These are phyloP conservation scores for Nigrograna mackinnonii DNA, from an alignment of 2,329 filamentous ascomycete species.

Conservation along the genomic window DNA sequence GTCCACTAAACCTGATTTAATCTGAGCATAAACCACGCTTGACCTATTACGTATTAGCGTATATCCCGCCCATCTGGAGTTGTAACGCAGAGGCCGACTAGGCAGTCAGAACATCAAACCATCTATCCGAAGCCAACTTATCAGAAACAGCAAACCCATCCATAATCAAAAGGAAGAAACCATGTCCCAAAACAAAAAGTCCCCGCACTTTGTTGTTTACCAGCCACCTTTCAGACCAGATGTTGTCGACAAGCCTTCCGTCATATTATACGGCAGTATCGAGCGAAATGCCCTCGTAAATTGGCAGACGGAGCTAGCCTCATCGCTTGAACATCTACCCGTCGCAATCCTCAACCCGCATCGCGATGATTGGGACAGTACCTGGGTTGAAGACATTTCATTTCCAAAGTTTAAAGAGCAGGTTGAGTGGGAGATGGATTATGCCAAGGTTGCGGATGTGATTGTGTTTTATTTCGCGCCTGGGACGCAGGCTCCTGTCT, in stretches of 20 bases:
- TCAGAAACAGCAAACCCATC: neutral
- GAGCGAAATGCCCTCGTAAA: conserved; percentile 39
- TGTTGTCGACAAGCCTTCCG: conserved; percentile 28
- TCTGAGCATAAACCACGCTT: conserved; percentile 1
- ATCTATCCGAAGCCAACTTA: neutral
- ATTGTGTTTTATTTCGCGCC: conserved; percentile 61
- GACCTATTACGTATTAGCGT: conserved; percentile 1
- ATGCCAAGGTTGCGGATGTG: conserved; percentile 57
- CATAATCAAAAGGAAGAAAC: neutral
- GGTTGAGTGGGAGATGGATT: conserved; percentile 64
- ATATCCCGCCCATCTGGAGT: neutral
- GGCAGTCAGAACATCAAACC: conserved; percentile 3
- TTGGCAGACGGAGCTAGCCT: conserved; percentile 56
- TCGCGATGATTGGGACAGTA: conserved; percentile 61
- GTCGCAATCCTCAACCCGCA: conserved; percentile 62
- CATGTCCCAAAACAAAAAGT: conserved; percentile 4
- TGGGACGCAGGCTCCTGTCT: conserved; percentile 56
- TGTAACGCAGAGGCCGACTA: conserved; percentile 1
- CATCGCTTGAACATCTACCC: conserved; percentile 43
- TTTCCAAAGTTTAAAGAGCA: conserved; percentile 59
- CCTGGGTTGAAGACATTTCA: conserved; percentile 58
- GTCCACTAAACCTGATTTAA: neutral
- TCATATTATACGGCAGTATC: conserved; percentile 65
- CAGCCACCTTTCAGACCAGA: conserved; percentile 21
- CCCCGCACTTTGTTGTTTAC: conserved; percentile 19